These are phyloP conservation scores for Gracilaria domingensis DNA, from an alignment of 23 red algal genomes.

Conservation along the genomic window DNA sequence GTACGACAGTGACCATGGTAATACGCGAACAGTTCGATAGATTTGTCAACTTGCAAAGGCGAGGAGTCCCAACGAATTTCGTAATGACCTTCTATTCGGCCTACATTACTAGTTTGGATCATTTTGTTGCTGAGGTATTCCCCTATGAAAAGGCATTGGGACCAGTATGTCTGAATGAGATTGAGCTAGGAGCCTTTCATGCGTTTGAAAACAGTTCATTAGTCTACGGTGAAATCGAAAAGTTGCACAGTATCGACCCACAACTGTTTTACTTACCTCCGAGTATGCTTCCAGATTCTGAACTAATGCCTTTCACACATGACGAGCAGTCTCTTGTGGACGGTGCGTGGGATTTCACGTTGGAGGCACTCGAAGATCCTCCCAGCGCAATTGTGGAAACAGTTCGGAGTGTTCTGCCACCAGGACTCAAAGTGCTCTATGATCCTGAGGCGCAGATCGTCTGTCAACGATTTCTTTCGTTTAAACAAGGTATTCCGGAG, in stretches of 20 bases:
- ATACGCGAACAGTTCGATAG: conserved; percentile 7
- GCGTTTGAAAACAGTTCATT: conserved; percentile 23
- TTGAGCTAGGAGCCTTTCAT: conserved; percentile 4
- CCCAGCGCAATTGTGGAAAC: neutral
- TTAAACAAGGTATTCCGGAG: conserved; percentile 21
- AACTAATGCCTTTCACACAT: conserved; percentile 3
- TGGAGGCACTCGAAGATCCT: conserved; percentile 27
- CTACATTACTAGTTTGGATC: conserved; percentile 29
- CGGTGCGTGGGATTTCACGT: conserved; percentile 30
- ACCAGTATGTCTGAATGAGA: conserved; percentile 14
- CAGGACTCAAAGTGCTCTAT: conserved; percentile 28
- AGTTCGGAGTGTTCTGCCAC: conserved; percentile 12
- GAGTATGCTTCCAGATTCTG: conserved; percentile 27
- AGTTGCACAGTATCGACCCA: conserved; percentile 11
- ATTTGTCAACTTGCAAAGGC: conserved; percentile 26
- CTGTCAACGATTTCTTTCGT: conserved; percentile 18
- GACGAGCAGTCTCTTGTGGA: conserved; percentile 36
- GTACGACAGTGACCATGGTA: conserved; percentile 25
- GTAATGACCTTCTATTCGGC: conserved; percentile 27
- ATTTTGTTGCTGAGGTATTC: conserved; percentile 16
- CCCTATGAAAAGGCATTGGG: conserved; percentile 40
- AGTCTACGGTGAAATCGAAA: conserved; percentile 32
- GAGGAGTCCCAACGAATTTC: conserved; percentile 21
- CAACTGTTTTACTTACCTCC: conserved; percentile 19
- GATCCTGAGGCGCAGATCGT: conserved; percentile 2